Evolutionary conservation across 169 alveolate species (phyloP), one percentile per base, ranked within the genome.

Genomic region (Perkinsus chesapeaki): DNA sequence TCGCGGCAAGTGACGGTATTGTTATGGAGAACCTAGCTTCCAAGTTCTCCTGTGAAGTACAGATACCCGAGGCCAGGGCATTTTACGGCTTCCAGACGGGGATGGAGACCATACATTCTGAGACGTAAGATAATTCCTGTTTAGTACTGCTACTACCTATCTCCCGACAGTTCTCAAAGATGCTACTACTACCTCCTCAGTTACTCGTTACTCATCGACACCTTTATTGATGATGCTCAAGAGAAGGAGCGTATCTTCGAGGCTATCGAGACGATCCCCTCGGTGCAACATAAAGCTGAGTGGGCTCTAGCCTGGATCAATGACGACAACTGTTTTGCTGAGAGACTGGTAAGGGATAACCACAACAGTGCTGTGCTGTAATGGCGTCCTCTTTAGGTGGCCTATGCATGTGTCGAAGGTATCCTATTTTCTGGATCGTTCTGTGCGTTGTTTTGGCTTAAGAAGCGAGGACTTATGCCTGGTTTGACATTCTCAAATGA

Each of bases 261-360:
- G 92, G 99, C 99, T 0, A 97, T 98, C 82, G 97, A 96, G 39
- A 98, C 98, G 92, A 96, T 98, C 73, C 98, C 98, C n/a, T 99
- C 99, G 0, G 98, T 99, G 37, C 95, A 97, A 73, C 12, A 96
- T 73, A 99, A 99, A 96, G 99, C 99, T 39, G 97, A 97, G 91
- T 99, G 99, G 99, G 99, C 99, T 43, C 95, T 98, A 73, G 98
- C 98, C 94, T 99, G 99, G 99, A 99, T 98, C 95, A 97, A 98
- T 91, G 95, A 96, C 91, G 96, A 97, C 0, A 97, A 98, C 93
- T 95, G 98, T 82, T 99, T 98, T 94, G 99, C 99, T 38, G 99
- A 98, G 93, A 97, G 99, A 93, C 95, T 99, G 16, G 98, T 99
- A 94, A 92, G 97, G 47, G 60, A 43, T 5, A 16, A 16, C 23